A percentile compares a stretch with the other conserved stretches of the same genome.
These are phyloP conservation scores for Dryas alaskensis DNA, from an alignment of 306 rosid species.

Conservation along the genomic window DNA sequence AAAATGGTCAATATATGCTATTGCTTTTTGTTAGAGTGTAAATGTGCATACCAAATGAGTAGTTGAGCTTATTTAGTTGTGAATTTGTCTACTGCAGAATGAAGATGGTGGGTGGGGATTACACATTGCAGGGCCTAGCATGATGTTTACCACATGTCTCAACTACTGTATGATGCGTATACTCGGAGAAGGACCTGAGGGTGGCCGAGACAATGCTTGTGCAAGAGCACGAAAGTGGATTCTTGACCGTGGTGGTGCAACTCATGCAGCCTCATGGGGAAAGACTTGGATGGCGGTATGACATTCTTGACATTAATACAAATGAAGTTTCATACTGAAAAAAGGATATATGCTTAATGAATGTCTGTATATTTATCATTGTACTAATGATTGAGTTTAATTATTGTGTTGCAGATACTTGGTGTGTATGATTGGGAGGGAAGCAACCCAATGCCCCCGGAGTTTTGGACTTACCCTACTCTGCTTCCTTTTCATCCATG, in stretches of 20 bases:
- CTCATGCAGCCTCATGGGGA: constrained; percentile 71
- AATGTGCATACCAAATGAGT: no score
- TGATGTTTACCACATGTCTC: constrained; percentile 58
- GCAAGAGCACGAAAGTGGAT: constrained; percentile 66
- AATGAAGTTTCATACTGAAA: neutral
- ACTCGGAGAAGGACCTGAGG: constrained; percentile 61
- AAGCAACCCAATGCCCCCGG: constrained; percentile 86
- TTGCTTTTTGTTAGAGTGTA: neutral
- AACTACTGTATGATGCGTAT: constrained; percentile 60
- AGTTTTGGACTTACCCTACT: constrained; percentile 73
- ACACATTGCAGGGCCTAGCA: constrained; percentile 68
- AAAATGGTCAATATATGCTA: neutral
- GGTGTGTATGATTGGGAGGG: constrained; percentile 82
- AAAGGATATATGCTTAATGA: no score
- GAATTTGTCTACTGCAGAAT: neutral
- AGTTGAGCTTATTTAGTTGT: no score
- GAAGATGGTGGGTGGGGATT: constrained; percentile 88
- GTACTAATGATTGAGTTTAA: neutral
- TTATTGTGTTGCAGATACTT: constrained; percentile 38
- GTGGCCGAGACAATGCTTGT: constrained; percentile 56
- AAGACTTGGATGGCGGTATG: constrained; percentile 73
- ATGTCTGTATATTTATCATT: no score
- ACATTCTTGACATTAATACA: neutral
- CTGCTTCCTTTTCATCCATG: constrained; percentile 79
- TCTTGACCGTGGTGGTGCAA: constrained; percentile 56